These are phyloP conservation scores for Lepidium didymum DNA, from an alignment of 345 rosid species.

Conservation along the genomic window DNA sequence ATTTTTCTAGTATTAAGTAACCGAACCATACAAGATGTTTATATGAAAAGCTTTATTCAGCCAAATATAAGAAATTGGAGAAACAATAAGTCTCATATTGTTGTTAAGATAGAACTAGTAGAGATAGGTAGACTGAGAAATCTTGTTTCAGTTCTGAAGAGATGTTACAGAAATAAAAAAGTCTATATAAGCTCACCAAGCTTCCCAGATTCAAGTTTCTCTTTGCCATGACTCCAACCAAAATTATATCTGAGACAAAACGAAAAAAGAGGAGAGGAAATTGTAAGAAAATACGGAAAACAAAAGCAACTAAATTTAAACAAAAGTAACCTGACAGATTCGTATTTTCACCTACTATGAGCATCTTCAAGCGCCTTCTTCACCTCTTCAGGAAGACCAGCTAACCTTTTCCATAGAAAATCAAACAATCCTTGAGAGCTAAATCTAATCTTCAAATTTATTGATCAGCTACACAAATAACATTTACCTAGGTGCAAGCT, in stretches of 20 bases:
- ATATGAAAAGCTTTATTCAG: not conserved
- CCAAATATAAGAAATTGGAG: not conserved
- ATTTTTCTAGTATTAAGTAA: not conserved
- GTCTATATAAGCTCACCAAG: slow-evolving; percentile 43
- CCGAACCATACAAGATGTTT: not conserved
- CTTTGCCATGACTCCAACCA: slow-evolving; percentile 99
- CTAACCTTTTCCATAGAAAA: slow-evolving; percentile 48
- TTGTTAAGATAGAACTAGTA: not conserved
- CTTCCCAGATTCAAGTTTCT: slow-evolving; percentile 90
- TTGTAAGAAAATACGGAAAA: not conserved
- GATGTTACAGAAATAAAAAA: not conserved
- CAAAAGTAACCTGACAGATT: not conserved
- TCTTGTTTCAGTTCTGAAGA: not conserved
- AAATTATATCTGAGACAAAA: slow-evolving; percentile 56
- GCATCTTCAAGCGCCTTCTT: slow-evolving; percentile 88
- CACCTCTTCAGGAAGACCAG: slow-evolving; percentile 65
- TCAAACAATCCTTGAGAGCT: not conserved
- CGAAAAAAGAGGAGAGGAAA: not conserved
- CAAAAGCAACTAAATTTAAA: not conserved
- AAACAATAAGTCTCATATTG: not conserved
- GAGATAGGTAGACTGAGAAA: not conserved
- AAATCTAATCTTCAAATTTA: not conserved
- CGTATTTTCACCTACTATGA: slow-evolving; percentile 49
- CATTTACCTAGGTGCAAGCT: slow-evolving; percentile 60
- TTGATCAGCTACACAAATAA: not conserved